Evolutionary conservation across 148 eudicot genomes (phyloP), one percentile per base, ranked within the genome.

Genomic region (Spergularia bocconei): DNA sequence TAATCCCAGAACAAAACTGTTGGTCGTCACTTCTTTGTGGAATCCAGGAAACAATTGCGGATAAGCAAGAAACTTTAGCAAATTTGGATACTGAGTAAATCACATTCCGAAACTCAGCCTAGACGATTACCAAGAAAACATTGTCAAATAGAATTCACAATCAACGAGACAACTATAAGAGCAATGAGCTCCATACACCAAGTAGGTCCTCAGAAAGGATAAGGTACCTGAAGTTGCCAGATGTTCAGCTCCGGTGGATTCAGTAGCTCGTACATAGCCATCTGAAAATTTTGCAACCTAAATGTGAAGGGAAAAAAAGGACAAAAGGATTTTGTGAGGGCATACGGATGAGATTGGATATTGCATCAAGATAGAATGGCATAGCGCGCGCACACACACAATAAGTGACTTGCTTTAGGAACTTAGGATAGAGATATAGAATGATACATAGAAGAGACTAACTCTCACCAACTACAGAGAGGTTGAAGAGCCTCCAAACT

Each of bases 91-190:
- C 90, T 56, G 91, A 76, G 77, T 88, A 92, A 64, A 90, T 87
- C 69, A 87, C 90, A 85, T 95, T 95, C 85, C 85, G 97, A 75
- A 95, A 90, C 63, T 95, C 97, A 36, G 98, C 98, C 98, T 95
- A 82, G 11, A n/a, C 71, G 51, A 78, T 23, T 74, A 62, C 25
- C 67, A 68, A 59, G 19, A 76, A 17, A 63, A 68, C 5, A 44
- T 53, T 20, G 60, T 81, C 57, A 81, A 19, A 16, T 4, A 53
- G 33, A 57, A 25, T 12, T 63, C 47, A 5, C 11, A 52, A 36
- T 33, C 7, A 51, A 59, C 15, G 16, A 50, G 25, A 69, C 20
- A 55, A 79, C 55, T 10, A 6, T 69, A 21, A 62, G 51, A 50
- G 15, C 12, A 50, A 39, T 19, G 15, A 52, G 13, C 9, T 39